phyloP scores from a whole-genome alignment of 176 grass and related monocot genomes.

The Triticum turgidum region DNA sequence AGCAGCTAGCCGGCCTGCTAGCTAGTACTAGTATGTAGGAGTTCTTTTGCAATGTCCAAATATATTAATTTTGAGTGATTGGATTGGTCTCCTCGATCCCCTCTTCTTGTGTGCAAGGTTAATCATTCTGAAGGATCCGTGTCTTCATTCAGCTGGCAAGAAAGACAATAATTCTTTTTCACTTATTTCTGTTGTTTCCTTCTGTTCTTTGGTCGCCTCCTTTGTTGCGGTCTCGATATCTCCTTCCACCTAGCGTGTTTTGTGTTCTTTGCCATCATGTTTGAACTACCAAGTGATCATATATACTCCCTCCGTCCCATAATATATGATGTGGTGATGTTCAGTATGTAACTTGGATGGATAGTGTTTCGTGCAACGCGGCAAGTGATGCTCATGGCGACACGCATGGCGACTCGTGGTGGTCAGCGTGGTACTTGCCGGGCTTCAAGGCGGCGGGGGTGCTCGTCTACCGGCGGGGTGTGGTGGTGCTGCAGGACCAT shows the following conservation, averaged over 20 bases:
- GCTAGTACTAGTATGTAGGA: slow-evolving; percentile 20
- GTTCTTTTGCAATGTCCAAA: slow-evolving; percentile 25
- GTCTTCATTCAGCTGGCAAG: slow-evolving; percentile 34
- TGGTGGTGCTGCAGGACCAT: too few species aligned
- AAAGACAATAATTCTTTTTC: slow-evolving; percentile 22
- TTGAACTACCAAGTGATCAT: neutral
- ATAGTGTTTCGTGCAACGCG: too few species aligned
- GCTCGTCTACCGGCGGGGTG: too few species aligned
- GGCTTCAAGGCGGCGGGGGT: too few species aligned
- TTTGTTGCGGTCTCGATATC: neutral
- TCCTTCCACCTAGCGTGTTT: slow-evolving; percentile 1
- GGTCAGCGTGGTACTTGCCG: too few species aligned
- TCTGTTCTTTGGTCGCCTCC: neutral
- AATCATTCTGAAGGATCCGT: slow-evolving; percentile 38
- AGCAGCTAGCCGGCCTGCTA: slow-evolving; percentile 24
- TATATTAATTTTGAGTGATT: slow-evolving; percentile 41
- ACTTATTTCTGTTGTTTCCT: neutral
- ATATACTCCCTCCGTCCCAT: neutral
- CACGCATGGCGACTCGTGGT: too few species aligned
- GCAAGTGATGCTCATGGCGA: too few species aligned
- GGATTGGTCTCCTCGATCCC: slow-evolving; percentile 23
- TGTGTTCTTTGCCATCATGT: neutral
- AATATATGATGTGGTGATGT: too few species aligned
- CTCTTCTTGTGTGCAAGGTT: slow-evolving; percentile 39
- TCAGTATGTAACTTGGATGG: too few species aligned